Base-by-base conservation (phyloP, 2,329 filamentous ascomycete species). In the Beauveria sp. region DNA sequence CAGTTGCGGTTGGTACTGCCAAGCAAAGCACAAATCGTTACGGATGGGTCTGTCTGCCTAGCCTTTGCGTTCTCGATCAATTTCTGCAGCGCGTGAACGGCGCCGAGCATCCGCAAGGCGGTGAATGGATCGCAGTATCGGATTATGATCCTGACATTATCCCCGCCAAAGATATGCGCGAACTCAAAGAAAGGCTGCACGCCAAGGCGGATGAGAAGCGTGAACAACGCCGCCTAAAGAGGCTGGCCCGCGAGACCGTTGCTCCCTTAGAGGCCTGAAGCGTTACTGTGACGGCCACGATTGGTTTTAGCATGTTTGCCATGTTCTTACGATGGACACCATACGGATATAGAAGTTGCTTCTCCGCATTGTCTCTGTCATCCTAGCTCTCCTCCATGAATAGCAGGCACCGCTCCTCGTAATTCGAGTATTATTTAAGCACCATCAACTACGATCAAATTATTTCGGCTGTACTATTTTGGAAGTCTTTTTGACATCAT, bases 181-280 rank as follows among this genome's bases (percentile, higher is more conserved):
- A 54, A 41, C 43, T 59, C 2, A 47, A 47, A 40, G 57, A 53
- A 8, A 30, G 57, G 20, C 20, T 59, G 24, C 57, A 59, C 18
- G 10, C 48, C 8, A 44, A 37, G 10, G 57, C 48, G 3, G 40
- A 53, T 16, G 57, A 59, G 40, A 59, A 59, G 40, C 57, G 48
- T 12, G 26, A 59, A n/a, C 34, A 59, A n/a, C 47, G 56, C 30
- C 56, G 56, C 4, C 18, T 59, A 16, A 59, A 52, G 40, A 47
- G 37, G 24, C 30, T 59, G 24, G 43, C 18, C 26, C 8, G 16
- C 43, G 54, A 51, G 48, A 14, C 12, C 3, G 30, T 34, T 12
- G 30, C 30, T 34, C 30, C 2, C 2, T 7, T 2, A 8, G 10
- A 34, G 30, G 30, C 10, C 3, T 16, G 34, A 37, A 37, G 34